These are phyloP conservation scores for Mediolabrus comicus DNA, from an alignment of 108 stramenopile genomes.

Conservation along the genomic window DNA sequence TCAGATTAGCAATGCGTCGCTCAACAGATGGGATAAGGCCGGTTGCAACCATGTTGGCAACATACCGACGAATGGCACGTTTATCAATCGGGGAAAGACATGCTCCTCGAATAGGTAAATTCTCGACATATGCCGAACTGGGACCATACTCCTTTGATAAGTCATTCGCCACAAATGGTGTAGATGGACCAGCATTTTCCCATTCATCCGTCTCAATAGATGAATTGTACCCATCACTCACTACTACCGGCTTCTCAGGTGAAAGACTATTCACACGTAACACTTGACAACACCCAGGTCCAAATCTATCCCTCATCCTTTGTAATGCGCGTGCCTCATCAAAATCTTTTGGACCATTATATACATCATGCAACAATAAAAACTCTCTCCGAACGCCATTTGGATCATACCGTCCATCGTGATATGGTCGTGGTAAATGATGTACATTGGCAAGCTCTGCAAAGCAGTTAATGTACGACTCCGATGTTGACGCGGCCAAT, in stretches of 20 bases:
- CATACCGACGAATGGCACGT: slow-evolving; percentile 63
- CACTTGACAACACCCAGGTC: slow-evolving; percentile 57
- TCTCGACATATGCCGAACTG: not conserved
- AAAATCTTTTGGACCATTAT: slow-evolving; percentile 57
- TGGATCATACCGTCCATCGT: slow-evolving; percentile 68
- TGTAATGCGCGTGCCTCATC: slow-evolving; percentile 39
- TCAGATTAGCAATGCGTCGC: slow-evolving; percentile 76
- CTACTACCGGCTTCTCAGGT: slow-evolving; percentile 27
- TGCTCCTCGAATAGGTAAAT: slow-evolving; percentile 24
- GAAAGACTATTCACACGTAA: slow-evolving; percentile 65
- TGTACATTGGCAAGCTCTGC: slow-evolving; percentile 52
- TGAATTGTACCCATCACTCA: slow-evolving; percentile 47
- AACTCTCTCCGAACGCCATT: slow-evolving; percentile 63
- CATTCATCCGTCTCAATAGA: slow-evolving; percentile 56
- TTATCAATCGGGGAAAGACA: slow-evolving; percentile 66
- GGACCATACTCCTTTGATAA: slow-evolving; percentile 13
- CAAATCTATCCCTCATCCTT: slow-evolving; percentile 61
- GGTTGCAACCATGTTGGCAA: slow-evolving; percentile 55
- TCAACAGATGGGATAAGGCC: slow-evolving; percentile 73
- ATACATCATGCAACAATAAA: slow-evolving; percentile 76
- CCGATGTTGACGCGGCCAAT: slow-evolving; percentile 30
- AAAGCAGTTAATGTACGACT: slow-evolving; percentile 29
- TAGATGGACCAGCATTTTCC: slow-evolving; percentile 44
- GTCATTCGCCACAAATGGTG: slow-evolving; percentile 18
- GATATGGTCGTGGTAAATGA: slow-evolving; percentile 64